Conservation (phyloP, 805 yeast species). For the Saccharomyces paradoxus region DNA sequence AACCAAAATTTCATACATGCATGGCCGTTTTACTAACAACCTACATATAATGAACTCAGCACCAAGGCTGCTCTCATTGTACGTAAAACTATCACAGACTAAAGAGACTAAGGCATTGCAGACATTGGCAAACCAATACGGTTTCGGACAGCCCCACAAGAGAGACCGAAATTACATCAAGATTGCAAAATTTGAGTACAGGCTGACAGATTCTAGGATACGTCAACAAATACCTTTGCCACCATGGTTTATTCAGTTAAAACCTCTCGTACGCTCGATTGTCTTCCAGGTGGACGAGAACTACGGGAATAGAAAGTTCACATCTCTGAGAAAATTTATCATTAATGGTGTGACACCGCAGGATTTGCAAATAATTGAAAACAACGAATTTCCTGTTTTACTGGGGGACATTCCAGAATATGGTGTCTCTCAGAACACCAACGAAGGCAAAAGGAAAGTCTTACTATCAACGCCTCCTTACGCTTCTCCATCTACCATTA, state of each 20-base stretch:
- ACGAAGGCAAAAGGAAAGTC: not conserved
- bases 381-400: conserved; percentile 12
- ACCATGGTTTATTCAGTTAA: conserved; percentile 22
- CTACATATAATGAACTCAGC: conserved; percentile 34
- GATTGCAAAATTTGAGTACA: conserved; percentile 26
- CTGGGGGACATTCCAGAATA: conserved; percentile 19
- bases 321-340: conserved; percentile 33
- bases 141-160: conserved; percentile 12
- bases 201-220: conserved; percentile 14
- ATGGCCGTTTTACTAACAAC: conserved; percentile 32
- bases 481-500: conserved; percentile 6
- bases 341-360: conserved; percentile 37
- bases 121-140: conserved; percentile 11
- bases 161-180: conserved; percentile 20
- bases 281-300: conserved; percentile 28
- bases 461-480: not conserved
- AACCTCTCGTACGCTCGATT: conserved; percentile 29
- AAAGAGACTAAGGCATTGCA: conserved; percentile 6
- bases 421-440: not conserved
- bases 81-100: conserved; percentile 17
- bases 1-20: conserved; percentile 30
- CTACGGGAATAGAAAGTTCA: conserved; percentile 32
- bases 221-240: conserved; percentile 30
- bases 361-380: conserved; percentile 25
- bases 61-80: conserved; percentile 31